Conservation (phyloP, 1,284 basidiomycete species). For the Papiliotrema laurentii region DNA sequence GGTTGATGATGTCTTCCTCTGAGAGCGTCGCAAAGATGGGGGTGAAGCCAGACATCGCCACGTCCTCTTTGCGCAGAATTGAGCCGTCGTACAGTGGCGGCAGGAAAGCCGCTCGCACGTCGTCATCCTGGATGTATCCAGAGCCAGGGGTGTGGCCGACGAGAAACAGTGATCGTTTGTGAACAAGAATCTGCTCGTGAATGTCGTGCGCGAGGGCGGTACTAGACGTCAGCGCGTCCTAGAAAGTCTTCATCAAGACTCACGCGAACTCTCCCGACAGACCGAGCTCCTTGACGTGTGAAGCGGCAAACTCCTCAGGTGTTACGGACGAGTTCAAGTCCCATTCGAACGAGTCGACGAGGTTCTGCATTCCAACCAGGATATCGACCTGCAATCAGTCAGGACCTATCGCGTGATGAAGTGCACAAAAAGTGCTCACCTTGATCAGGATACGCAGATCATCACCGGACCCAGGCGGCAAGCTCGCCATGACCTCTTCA, state of each 20-base stretch:
- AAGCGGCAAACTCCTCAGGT: conserved; percentile 88
- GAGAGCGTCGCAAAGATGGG: conserved; percentile 84
- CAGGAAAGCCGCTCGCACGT: conserved; percentile 83
- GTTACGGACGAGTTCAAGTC: conserved; percentile 75
- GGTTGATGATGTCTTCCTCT: conserved; percentile 79
- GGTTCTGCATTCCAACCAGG: conserved; percentile 85
- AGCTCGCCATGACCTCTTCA: conserved; percentile 38
- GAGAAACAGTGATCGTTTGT: conserved; percentile 87
- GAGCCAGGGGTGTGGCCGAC: conserved; percentile 83
- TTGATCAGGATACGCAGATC: conserved; percentile 89
- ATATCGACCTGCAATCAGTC: conserved; percentile 72
- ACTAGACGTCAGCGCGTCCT: conserved; percentile 48
- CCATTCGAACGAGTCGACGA: conserved; percentile 99
- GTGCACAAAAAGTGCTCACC: conserved; percentile 51
- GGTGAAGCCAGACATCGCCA: conserved; percentile 68
- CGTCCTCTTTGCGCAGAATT: conserved; percentile 63
- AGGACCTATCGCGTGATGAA: too few species aligned
- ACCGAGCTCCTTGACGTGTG: conserved; percentile 83
- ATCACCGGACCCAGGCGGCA: conserved; percentile 55
- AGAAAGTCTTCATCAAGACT: conserved; percentile 32
- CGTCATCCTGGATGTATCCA: conserved; percentile 77
- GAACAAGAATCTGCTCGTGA: conserved; percentile 87
- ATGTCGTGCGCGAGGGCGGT: conserved; percentile 95
- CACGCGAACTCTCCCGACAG: conserved; percentile 88
- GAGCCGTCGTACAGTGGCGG: conserved; percentile 64